Base-by-base conservation (phyloP, 2,329 filamentous ascomycete genomes). In the Ophiocordyceps camponoti-floridani region DNA sequence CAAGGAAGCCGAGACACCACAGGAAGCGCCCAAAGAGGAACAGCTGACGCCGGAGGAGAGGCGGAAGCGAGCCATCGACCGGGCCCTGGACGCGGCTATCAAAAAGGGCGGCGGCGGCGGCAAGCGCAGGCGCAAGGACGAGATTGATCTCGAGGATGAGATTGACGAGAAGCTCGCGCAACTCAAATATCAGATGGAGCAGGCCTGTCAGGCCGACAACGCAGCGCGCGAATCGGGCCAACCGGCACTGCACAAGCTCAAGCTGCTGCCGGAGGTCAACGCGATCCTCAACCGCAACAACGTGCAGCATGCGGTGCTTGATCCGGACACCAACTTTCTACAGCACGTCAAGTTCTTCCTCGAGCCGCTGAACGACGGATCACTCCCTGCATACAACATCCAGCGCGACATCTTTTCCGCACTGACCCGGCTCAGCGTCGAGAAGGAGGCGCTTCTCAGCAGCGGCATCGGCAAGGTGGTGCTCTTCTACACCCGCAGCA, bases 271-370 rank as follows among this genome's bases (percentile, higher is more conserved):
- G 1, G 82, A 94, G 59, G 91, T 98, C 13, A 80, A 88, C 42
- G 78, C 79, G 40, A 72, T 96, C 18, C 73, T 98, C 48, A 95
- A 93, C 61, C 84, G 87, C 55, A 94, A 89, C 62, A 86, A 84
- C 45, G 77, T 89, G 27, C 84, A 84, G 56, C 73, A 85, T 52
- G 82, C 84, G 28, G 79, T 96, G 43, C 78, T 95, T 38, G 89
- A 95, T 52, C 89, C 89, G 0, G 91, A 98, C 57, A 93, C 83
- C 57, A 95, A 96, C 65, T 82, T 98, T 49, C 69, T 98, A 37
- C 86, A 94, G 62, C 84, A 88, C 13, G 86, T 98, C 56, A 87
- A 89, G 58, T 96, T 94, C 72, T 96, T 96, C 72, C 75, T 98
- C 19, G 91, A 98, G 60, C 91, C 91, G 1, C 73, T 96, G 41